These are phyloP conservation scores for Phytopythium chamaehyphon DNA, from an alignment of 352 stramenopile species.

Conservation along the genomic window DNA sequence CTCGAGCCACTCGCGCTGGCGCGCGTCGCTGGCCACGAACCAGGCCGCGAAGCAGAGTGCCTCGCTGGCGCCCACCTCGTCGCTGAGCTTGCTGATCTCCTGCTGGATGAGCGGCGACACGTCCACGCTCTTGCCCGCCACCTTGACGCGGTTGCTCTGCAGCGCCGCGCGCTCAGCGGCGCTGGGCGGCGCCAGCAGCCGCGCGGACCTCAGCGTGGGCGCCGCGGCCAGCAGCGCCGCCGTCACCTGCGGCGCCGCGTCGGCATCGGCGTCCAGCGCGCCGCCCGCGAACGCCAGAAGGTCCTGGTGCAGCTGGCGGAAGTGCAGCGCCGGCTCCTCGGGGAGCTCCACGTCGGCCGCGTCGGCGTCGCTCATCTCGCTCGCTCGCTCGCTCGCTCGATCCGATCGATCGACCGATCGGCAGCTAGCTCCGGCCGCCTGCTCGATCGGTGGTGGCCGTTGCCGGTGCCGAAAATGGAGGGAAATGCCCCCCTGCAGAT, in stretches of 20 bases:
- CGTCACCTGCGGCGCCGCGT: slow-evolving; percentile 54
- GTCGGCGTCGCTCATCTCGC: slow-evolving; percentile 1
- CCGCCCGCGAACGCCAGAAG: slow-evolving; percentile 59
- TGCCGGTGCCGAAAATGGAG: too few relatives aligned
- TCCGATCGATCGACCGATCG: too few relatives aligned
- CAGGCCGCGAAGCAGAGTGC: slow-evolving; percentile 68
- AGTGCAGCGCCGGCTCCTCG: slow-evolving; percentile 57
- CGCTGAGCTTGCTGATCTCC: slow-evolving; percentile 75
- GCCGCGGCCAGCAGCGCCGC: slow-evolving; percentile 42
- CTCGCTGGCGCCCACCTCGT: slow-evolving; percentile 69
- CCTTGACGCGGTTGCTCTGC: slow-evolving; percentile 52
- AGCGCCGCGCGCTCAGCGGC: slow-evolving; percentile 51
- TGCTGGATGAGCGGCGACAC: slow-evolving; percentile 78
- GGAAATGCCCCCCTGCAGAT: too few relatives aligned
- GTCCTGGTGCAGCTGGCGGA: slow-evolving; percentile 71
- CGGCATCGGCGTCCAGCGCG: slow-evolving; percentile 65
- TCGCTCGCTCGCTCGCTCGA: not conserved
- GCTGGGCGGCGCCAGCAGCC: slow-evolving; percentile 33
- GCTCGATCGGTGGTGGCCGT: too few relatives aligned
- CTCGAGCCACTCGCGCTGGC: slow-evolving; percentile 66
- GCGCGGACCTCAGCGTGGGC: slow-evolving; percentile 34
- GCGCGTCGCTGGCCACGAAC: slow-evolving; percentile 69
- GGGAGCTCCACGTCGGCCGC: slow-evolving; percentile 22
- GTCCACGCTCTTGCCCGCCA: slow-evolving; percentile 63
- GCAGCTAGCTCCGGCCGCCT: too few relatives aligned